phyloP scores from a whole-genome alignment of 306 rosid species.

The Acacia confusa region DNA sequence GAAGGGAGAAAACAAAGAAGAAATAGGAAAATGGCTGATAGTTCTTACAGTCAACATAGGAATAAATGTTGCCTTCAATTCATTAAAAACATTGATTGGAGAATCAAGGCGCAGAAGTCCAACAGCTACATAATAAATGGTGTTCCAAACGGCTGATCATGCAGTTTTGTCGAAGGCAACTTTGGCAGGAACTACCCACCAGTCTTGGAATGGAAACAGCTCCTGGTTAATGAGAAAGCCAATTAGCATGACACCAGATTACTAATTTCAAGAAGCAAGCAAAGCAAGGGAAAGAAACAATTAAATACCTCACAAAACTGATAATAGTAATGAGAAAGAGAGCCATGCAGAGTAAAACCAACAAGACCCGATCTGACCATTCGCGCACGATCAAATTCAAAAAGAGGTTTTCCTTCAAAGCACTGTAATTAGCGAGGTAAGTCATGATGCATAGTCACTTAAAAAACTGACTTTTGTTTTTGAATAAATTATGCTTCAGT shows the following conservation, averaged over 20 bases:
- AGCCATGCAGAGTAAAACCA: constrained; percentile 97
- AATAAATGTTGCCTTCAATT: constrained; percentile 75
- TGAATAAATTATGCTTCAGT: constrained; percentile 16
- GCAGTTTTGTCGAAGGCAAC: constrained; percentile 86
- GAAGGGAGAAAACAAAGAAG: constrained; percentile 8
- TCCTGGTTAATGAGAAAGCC: constrained; percentile 49
- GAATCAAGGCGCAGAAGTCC: constrained; percentile 81
- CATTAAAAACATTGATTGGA: constrained; percentile 67
- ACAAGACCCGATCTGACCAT: constrained; percentile 94
- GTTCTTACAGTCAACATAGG: constrained; percentile 86
- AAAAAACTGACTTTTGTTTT: neutral
- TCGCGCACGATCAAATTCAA: constrained; percentile 87
- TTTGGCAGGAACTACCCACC: constrained; percentile 99
- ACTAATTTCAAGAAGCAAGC: constrained; percentile 22
- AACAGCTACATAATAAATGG: constrained; percentile 74
- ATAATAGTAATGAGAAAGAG: constrained; percentile 93
- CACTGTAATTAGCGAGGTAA: constrained; percentile 57
- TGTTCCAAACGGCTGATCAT: constrained; percentile 97
- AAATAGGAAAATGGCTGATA: constrained; percentile 26
- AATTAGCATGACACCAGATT: constrained; percentile 15
- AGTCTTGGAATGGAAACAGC: constrained; percentile 87
- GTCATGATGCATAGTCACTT: neutral
- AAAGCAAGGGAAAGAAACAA: constrained; percentile 8
- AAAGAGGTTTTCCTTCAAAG: constrained; percentile 89
- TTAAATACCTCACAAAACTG: constrained; percentile 81